Evolutionary conservation across 345 rosid species (phyloP), one percentile per base, ranked within the genome.

Genomic region (Salix suchowensis): DNA sequence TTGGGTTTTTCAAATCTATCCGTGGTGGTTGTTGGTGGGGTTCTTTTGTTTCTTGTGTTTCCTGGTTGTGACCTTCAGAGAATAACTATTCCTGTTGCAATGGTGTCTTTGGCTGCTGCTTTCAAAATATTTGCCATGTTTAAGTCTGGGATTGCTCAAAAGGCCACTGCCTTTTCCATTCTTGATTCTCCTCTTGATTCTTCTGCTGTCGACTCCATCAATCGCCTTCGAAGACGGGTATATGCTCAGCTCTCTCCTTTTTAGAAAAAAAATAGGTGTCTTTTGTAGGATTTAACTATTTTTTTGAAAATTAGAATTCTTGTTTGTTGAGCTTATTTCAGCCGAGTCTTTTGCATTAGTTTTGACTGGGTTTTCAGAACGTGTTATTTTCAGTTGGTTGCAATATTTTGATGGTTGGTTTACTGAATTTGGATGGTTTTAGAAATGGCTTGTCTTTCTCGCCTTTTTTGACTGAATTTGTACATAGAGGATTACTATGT

Each of bases 211-310:
- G 90, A 88, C 68, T 55, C 86, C 16, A 84, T 81, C 48, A 74
- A 85, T 77, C 90, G 88, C 77, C 86, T 68, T 30, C 76, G 85
- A 64, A 80, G 96, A 85, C 87, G 90, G 89, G 97, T 93, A 65
- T 24, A 7, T 23, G 12, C 50, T n/a, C 14, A n/a, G 62, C 62
- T 58, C 62, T 58, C 62, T 58, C 13, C 14, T n/a, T 58, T 40
- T 10, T 9, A 40, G 74, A 15, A 5, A 9, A 13, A 32, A 74
- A 16, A 23, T 5, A 60, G n/a, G n/a, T 23, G 1, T 61, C 4
- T 9, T 61, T 61, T 8, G 2, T 11, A 40, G 44, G 23, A 4
- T 60, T 23, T 60, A 21, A 19, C 28, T 61, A 8, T 24, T 61
- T n/a, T 61, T 11, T 1, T 62, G 66, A 16, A 12, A 46, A 46